These are phyloP conservation scores for Termitomyces sp. DNA, from an alignment of 768 basidiomycete genomes.

Conservation along the genomic window DNA sequence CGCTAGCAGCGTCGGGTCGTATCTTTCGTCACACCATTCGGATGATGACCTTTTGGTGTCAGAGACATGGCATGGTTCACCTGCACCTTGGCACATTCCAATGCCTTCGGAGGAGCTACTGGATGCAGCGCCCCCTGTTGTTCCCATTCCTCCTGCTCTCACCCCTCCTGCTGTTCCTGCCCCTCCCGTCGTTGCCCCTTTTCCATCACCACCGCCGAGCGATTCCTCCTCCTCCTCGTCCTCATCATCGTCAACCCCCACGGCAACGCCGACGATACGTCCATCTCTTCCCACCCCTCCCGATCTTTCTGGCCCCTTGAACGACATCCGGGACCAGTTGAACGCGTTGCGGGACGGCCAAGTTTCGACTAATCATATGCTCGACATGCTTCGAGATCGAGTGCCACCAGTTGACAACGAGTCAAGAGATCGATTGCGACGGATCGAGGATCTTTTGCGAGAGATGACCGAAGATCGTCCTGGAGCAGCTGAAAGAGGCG, in stretches of 20 bases:
- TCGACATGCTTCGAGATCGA: conserved; percentile 60
- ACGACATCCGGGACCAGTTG: conserved; percentile 56
- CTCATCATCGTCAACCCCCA: conserved; percentile 31
- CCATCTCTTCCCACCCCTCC: conserved; percentile 24
- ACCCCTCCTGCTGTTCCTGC: conserved; percentile 4
- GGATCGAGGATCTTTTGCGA: conserved; percentile 46
- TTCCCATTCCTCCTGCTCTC: conserved; percentile 3
- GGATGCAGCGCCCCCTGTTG: too few species aligned
- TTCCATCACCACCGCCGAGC: conserved; percentile 26
- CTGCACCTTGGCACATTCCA: conserved; percentile 15
- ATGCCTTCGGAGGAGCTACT: conserved; percentile 7
- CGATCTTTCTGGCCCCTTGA: conserved; percentile 50
- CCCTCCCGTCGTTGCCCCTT: background rate
- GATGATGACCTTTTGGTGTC: conserved; percentile 42
- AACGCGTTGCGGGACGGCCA: conserved; percentile 63
- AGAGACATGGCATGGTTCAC: conserved; percentile 16
- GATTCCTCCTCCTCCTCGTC: conserved; percentile 1
- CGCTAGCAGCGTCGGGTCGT: conserved; percentile 31
- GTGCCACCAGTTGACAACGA: conserved; percentile 37
- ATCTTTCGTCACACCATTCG: conserved; percentile 56
- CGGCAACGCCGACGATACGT: conserved; percentile 28
- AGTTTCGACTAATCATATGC: conserved; percentile 48
- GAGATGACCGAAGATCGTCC: conserved; percentile 31
- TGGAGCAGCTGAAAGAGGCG: conserved; percentile 19
- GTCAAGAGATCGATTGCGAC: conserved; percentile 34